Conservation (phyloP, 805 yeast species). For the Wilhelminamyces savonicus region DNA sequence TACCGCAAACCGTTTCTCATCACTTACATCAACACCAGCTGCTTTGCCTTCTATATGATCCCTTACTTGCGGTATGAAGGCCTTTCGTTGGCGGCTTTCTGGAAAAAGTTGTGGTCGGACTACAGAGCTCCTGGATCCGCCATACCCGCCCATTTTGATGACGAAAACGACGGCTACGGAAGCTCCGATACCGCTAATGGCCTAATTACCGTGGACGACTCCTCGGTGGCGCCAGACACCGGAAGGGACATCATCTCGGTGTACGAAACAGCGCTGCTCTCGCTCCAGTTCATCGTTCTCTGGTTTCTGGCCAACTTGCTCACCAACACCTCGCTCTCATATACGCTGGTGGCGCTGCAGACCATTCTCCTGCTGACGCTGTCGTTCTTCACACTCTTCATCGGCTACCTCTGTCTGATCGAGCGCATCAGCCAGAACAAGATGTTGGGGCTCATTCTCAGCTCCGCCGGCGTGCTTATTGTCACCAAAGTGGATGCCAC, state of each 20-base stretch:
- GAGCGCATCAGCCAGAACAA: slow-evolving; percentile 65
- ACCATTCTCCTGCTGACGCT: slow-evolving; percentile 90
- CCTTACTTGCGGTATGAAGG: slow-evolving; percentile 42
- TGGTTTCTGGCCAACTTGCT: slow-evolving; percentile 91
- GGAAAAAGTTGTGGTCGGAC: background rate
- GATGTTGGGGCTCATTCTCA: slow-evolving; percentile 60
- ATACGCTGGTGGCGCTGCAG: slow-evolving; percentile 90
- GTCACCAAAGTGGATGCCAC: slow-evolving; percentile 66
- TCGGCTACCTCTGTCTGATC: slow-evolving; percentile 68
- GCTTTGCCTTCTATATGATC: slow-evolving; percentile 71
- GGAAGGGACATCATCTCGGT: slow-evolving; percentile 27
- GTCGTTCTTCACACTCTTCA: slow-evolving; percentile 82
- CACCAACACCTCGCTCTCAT: slow-evolving; percentile 80
- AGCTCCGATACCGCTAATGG: too few species aligned
- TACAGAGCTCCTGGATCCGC: background rate
- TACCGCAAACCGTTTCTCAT: slow-evolving; percentile 89
- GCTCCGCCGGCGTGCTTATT: slow-evolving; percentile 72
- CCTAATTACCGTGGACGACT: background rate
- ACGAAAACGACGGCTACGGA: too few species aligned
- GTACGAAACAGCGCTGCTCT: slow-evolving; percentile 63
- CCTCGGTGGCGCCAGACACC: background rate
- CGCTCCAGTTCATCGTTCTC: slow-evolving; percentile 75
- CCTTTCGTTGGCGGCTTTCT: slow-evolving; percentile 11
- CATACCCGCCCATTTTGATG: too few species aligned
- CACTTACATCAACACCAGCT: slow-evolving; percentile 85